Evolutionary conservation across 352 stramenopile species (phyloP), one percentile per base, ranked within the genome.

Genomic region (Blastocystis sp.): DNA sequence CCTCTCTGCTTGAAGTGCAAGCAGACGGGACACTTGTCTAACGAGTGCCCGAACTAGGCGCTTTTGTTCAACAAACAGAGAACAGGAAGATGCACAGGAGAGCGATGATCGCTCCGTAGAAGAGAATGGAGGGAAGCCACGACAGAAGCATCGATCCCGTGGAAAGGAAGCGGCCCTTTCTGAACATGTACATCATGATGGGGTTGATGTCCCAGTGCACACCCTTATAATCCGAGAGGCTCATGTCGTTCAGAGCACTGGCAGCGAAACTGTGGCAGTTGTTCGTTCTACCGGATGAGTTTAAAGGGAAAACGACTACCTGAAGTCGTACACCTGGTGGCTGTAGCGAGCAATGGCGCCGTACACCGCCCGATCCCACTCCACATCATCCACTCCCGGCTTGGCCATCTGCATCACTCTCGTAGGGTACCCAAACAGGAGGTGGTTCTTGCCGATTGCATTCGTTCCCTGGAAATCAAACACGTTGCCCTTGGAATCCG

Each of bases 401-500:
- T 21, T 48, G 7, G 14, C 60, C 5, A 84, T 48, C 60, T 41
- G 74, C 21, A 84, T 4, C 21, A 48, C 56, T 17, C 69, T 84
- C 10, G 74, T 84, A 5, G 74, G 74, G 48, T 84, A 69, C 10
- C 74, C 74, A 28, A 84, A 84, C 5, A 84, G 53, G 11, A 84
- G 34, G 61, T 84, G 74, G 56, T 84, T 84, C 74, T 84, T 84
- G 3, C 74, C 74, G 9, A 84, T 69, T n/a, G 56, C 34, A 40
- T 67, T 67, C 1, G 74, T 67, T 41, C 74, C 74, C n/a, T 84
- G 74, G 74, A 84, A 84, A 34, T 84, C 74, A 19, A 69, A 84
- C 5, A 84, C 34, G 53, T 84, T 84, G n/a, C 74, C 74, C 56
- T 84, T 53, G 23, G 74, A 84, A 28, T 84, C 74, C 4, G 74